These are phyloP conservation scores for Sporothrix globosa DNA, from an alignment of 2,329 filamentous ascomycete species.

Conservation along the genomic window DNA sequence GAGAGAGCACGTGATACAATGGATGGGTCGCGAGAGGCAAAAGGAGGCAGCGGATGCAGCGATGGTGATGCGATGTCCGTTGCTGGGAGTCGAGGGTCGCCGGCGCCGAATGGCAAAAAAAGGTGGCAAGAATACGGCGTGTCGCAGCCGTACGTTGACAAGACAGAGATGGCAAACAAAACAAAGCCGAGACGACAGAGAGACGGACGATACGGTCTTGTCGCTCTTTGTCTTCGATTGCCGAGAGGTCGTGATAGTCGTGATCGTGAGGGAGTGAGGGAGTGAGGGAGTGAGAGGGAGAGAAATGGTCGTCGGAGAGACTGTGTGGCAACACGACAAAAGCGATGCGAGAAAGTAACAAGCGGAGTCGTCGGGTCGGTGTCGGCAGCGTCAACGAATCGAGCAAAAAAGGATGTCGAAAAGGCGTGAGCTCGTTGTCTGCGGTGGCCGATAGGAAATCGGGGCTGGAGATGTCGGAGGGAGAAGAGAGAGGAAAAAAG, in stretches of 20 bases:
- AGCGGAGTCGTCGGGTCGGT: slow-evolving; percentile 17
- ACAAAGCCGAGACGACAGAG: background rate
- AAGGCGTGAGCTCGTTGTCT: slow-evolving; percentile 5
- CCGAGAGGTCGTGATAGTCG: background rate
- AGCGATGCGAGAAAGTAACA: slow-evolving; percentile 18
- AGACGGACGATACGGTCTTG: background rate
- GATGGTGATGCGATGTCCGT: background rate
- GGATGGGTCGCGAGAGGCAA: slow-evolving; percentile 2
- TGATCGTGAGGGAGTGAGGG: slow-evolving; percentile 7
- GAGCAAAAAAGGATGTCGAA: background rate
- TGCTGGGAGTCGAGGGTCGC: background rate
- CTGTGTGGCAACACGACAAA: slow-evolving; percentile 19
- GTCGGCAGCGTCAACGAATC: background rate
- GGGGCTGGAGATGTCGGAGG: background rate
- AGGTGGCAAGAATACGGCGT: background rate
- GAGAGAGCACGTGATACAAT: slow-evolving; percentile 14
- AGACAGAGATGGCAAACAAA: background rate
- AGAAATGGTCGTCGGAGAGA: slow-evolving; percentile 2
- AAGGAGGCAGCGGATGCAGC: background rate
- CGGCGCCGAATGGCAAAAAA: slow-evolving; percentile 1
- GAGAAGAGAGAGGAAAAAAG: slow-evolving; percentile 28
- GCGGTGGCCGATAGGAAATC: slow-evolving; percentile 27
- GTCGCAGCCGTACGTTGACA: background rate
- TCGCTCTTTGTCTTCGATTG: slow-evolving; percentile 3
- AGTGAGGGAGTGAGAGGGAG: background rate